Evolutionary conservation across 441 rosid genomes (phyloP), one percentile per base, ranked within the genome.

Genomic region (Melianthus villosus): DNA sequence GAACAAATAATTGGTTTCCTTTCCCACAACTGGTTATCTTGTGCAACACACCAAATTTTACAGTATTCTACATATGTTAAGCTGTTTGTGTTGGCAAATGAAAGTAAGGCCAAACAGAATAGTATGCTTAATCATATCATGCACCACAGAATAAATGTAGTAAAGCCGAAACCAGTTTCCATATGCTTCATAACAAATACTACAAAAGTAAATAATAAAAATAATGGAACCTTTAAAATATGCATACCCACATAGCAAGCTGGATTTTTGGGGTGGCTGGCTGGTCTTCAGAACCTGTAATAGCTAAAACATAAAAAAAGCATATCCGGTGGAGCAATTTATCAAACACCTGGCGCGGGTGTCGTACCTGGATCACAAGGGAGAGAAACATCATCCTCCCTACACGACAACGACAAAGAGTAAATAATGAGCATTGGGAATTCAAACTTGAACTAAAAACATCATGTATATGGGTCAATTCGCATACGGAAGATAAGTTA

Each of bases 191-290:
- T 29, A 13, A 1, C 1, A n/a, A 7, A 19, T 37, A n/a, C n/a
- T n/a, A n/a, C n/a, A n/a, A n/a, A n/a, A n/a, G n/a, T n/a, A n/a
- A n/a, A n/a, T 8, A 1, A 9, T 3, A 16, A 18, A 37, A 15
- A 7, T 1, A 9, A 34, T 10, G 7, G 10, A 31, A 6, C 23
- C 0, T n/a, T 28, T 34, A 54, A 39, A 49, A 12, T 31, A 44
- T 49, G 46, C 95, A 34, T 71, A 87, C 97, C 97, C 95, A 83
- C 95, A 89, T 83, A 11, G 97, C 94, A 61, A 89, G 92, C 46
- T 83, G 91, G 73, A 89, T 48, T 46, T 48, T 77, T 8, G 89
- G 77, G 46, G 22, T 64, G 11, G 50, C 6, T 31, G 54, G 46
- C 44, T 63, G 71, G 46, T 62, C 86, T 60, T 73, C 93, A 42